A percentile compares a stretch with the other conserved stretches of the same genome.
These are phyloP conservation scores for Amanita rimosa DNA, from an alignment of 768 basidiomycete genomes.

Conservation along the genomic window DNA sequence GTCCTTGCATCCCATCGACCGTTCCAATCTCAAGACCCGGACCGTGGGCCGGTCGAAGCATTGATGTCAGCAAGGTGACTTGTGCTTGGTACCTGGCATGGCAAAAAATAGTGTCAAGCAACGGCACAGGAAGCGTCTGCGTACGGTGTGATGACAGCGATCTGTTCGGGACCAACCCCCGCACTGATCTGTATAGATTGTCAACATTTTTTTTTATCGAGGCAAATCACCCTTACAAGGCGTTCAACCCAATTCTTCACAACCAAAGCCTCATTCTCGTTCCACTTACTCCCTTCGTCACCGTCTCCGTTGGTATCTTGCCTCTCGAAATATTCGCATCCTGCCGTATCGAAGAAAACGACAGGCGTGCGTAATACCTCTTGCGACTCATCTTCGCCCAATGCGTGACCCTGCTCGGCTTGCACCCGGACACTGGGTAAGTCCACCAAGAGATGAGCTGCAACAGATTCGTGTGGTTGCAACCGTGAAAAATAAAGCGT, in stretches of 20 bases:
- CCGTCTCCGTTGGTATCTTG: slow-evolving; percentile 44
- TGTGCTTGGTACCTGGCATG: slow-evolving; percentile 79
- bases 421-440: slow-evolving; percentile 40
- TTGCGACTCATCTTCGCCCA: slow-evolving; percentile 48
- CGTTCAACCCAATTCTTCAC: slow-evolving; percentile 76
- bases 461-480: slow-evolving; percentile 60
- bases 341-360: slow-evolving; percentile 90
- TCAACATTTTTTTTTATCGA: not conserved
- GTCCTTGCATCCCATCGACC: slow-evolving; percentile 95
- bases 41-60: slow-evolving; percentile 64
- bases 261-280: slow-evolving; percentile 89
- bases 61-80: slow-evolving; percentile 70
- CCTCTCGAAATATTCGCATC: slow-evolving; percentile 88
- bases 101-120: not conserved
- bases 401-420: slow-evolving; percentile 9
- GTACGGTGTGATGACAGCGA: slow-evolving; percentile 66
- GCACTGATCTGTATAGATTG: slow-evolving; percentile 1
- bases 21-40: slow-evolving; percentile 78
- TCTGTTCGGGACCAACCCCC: slow-evolving; percentile 36
- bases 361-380: slow-evolving; percentile 71
- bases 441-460: slow-evolving; percentile 60
- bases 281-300: slow-evolving; percentile 87
- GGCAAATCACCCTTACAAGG: slow-evolving; percentile 35
- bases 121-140: not conserved
- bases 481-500: slow-evolving; percentile 70